Base-by-base conservation (phyloP, 176 grass and related monocot genomes). In the Zizania latifolia region DNA sequence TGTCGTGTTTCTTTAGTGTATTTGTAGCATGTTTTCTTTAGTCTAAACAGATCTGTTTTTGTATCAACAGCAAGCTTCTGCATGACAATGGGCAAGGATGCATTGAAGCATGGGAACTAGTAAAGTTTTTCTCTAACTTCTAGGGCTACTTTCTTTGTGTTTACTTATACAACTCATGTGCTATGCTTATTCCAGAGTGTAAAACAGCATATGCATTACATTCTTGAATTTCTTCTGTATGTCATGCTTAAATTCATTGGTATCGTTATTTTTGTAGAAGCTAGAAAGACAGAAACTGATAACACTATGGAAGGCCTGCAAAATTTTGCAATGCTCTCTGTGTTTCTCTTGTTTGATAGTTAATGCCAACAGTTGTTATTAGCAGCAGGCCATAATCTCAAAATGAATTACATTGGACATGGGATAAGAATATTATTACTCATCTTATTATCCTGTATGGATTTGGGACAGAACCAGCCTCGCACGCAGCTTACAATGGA, bases 51-150 rank as follows among this genome's bases (percentile, higher is more conserved):
- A 5, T 57, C 0, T 74, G 43, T 53, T 44, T 80, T 69, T 17
- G 12, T 85, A 64, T 86, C 50, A 81, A 88, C 84, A 97, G 88
- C 68, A 87, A 82, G 24, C 82, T 93, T 46, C 59, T 85, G 68
- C 66, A 55, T 68, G 78, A 83, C 10, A 87, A 87, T 0, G 58
- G 56, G 19, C 60, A 76, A 27, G 90, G 33, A 62, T 53, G 81
- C 13, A 78, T 87, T 68, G 94, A 91, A 86, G 88, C 75, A 35
- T 93, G 88, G 90, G 83, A 97, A 78, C 85, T 97, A 43, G 93
- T 93, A 89, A 77, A 80, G 3, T 81, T 80, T 33, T 84, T 81
- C 28, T 39, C 44, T 53, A 32, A 48, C 34, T 81, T 81, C 3
- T 62, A 68, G 10, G 6, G 27, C 11, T 8, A 23, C 34, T 2